These are phyloP conservation scores for Vitis vinifera DNA, from an alignment of 164 flowering plant genomes.

Conservation along the genomic window DNA sequence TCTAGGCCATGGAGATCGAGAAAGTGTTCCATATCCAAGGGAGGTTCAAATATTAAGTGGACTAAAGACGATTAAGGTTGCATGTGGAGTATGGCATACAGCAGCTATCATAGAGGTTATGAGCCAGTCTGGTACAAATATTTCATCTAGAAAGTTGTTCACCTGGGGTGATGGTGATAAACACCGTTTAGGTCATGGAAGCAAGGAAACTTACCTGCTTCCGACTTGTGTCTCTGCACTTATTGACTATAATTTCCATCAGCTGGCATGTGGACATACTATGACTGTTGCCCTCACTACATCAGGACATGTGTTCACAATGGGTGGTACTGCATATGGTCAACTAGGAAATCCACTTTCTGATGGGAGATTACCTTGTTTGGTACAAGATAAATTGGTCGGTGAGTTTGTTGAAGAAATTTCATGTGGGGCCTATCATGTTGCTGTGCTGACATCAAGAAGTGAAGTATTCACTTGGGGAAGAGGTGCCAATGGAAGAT, in stretches of 20 bases:
- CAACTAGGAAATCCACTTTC: conserved; percentile 72
- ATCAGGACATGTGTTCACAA: conserved; percentile 77
- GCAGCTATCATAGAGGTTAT: conserved; percentile 79
- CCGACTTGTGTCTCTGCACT: conserved; percentile 75
- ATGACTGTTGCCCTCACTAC: conserved; percentile 73
- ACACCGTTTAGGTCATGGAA: conserved; percentile 78
- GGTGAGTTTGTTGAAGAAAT: conserved; percentile 79
- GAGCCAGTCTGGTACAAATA: conserved; percentile 34
- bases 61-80: conserved; percentile 57
- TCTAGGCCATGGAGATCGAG: conserved; percentile 81
- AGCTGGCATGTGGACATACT: conserved; percentile 75
- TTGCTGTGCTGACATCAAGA: conserved; percentile 76
- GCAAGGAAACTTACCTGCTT: conserved; percentile 52
- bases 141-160: conserved; percentile 59
- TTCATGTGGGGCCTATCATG: conserved; percentile 72
- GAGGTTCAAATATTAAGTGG: conserved; percentile 65
- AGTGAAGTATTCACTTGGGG: conserved; percentile 80
- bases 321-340: conserved; percentile 68
- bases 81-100: conserved; percentile 91
- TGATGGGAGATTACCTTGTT: conserved; percentile 61
- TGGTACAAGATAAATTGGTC: conserved; percentile 70
- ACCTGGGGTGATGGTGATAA: conserved; percentile 96
- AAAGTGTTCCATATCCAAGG: conserved; percentile 58
- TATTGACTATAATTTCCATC: conserved; percentile 64
- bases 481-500: conserved; percentile 36